Evolutionary conservation across 2,329 filamentous ascomycete species (phyloP), one percentile per base, ranked within the genome.

Genomic region (Fusarium setosum): DNA sequence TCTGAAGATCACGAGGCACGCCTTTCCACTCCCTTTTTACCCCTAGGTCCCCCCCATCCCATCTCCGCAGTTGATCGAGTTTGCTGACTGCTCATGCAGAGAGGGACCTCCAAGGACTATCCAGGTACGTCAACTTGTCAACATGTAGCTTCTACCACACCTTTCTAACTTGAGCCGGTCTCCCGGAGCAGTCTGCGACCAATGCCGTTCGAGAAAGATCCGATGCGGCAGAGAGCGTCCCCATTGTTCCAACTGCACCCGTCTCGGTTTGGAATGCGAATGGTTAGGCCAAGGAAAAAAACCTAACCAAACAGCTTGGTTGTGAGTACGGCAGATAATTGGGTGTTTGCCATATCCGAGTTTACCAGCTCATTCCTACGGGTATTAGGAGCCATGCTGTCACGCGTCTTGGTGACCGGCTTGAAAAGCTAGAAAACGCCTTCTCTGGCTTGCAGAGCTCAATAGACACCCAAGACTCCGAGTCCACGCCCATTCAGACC

Each of bases 141-240:
- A 15, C 12, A 18, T 8, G 31, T 20, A 32, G 7, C 18, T 17
- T n/a, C n/a, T n/a, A n/a, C n/a, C n/a, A n/a, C n/a, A n/a, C n/a
- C n/a, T n/a, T 5, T 15, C 20, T 29, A 38, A 44, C 31, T 26
- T 15, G 2, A 10, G 5, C 13, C 32, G 32, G 38, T 24, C 26
- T 8, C 12, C 10, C n/a, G 10, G 6, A 23, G 23, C 18, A 56
- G 57, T 56, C 18, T 60, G 52, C 18, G 57, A 56, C 26, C 57
- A 60, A 32, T 60, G 57, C 26, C 45, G 57, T 11, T 60, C 57
- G 34, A 37, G 57, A 45, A 60, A 56, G 34, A 56, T 60, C 12
- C 24, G 52, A 47, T 56, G 57, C 21, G 52, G 57, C 7, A 60
- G 57, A 40, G 57, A 56, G 23, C 57, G 57, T 9, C 57, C 57